A percentile compares a stretch with the other conserved stretches of the same genome.
Conservation (phyloP, 2,329 filamentous ascomycete species). For the Ophiostoma tasmaniense region DNA sequence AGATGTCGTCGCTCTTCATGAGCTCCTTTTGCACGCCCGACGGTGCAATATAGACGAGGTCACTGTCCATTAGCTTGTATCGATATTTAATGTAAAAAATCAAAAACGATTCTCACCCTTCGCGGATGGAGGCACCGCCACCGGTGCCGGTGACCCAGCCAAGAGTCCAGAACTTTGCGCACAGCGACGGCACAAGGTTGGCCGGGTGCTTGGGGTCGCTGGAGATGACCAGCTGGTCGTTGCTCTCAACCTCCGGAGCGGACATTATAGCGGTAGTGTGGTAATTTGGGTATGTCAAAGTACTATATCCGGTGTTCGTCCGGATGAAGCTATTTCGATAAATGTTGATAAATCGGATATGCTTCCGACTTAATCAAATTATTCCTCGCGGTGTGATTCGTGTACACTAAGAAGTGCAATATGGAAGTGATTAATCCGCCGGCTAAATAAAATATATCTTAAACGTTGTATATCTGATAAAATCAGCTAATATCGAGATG, state of each 20-base stretch:
- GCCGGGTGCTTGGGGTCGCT: conserved; percentile 77
- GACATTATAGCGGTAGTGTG: neutral
- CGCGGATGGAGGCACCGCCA: conserved; percentile 68
- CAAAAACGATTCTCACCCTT: conserved; percentile 39
- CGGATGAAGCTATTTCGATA: neutral
- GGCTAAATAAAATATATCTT: neutral
- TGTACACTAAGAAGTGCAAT: neutral
- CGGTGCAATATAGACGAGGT: conserved; percentile 90
- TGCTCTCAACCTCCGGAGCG: conserved; percentile 19
- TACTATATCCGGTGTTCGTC: neutral
- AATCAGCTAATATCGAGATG: neutral
- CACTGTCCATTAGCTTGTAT: conserved; percentile 37
- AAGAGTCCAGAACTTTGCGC: conserved; percentile 88
- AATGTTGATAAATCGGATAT: neutral
- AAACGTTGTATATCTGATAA: neutral
- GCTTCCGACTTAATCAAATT: neutral
- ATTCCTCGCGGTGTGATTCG: too few relatives aligned
- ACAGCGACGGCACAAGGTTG: conserved; percentile 88
- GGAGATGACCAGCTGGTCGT: conserved; percentile 52
- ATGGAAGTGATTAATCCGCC: neutral
- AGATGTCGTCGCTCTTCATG: conserved; percentile 85
- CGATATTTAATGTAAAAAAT: too few relatives aligned
- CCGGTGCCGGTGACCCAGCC: conserved; percentile 91
- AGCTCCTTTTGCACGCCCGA: conserved; percentile 97
- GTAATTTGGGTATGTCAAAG: neutral